A percentile compares a stretch with the other conserved stretches of the same genome.
phyloP scores from a whole-genome alignment of 495 filamentous ascomycete genomes.

The Tuber brumale region DNA sequence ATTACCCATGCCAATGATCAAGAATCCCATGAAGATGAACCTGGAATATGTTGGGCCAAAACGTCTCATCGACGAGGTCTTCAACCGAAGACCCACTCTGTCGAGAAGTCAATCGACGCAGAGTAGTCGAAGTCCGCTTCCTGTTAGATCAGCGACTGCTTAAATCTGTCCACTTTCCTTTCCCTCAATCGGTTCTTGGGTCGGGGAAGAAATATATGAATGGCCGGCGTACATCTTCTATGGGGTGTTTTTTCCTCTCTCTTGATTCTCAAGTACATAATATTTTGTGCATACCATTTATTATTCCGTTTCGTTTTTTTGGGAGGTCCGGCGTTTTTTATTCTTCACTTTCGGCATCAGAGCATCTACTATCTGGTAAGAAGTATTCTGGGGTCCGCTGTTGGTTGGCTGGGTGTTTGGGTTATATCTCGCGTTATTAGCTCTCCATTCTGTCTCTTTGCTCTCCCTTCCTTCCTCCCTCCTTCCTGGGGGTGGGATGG shows the following conservation, averaged over 20 bases:
- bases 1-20: slow-evolving; percentile 52
- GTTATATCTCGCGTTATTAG: background rate
- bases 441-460: background rate
- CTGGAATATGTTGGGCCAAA: slow-evolving; percentile 64
- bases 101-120: slow-evolving; percentile 41
- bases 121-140: slow-evolving; percentile 45
- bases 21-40: slow-evolving; percentile 55
- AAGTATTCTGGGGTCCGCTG: background rate
- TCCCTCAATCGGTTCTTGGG: background rate
- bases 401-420: background rate
- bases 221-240: background rate
- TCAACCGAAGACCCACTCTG: slow-evolving; percentile 54
- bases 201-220: background rate
- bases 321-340: slow-evolving; percentile 8
- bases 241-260: background rate
- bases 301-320: slow-evolving; percentile 6
- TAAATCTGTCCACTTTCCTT: slow-evolving; percentile 21
- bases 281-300: slow-evolving; percentile 12
- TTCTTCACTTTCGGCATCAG: background rate
- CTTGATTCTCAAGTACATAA: background rate
- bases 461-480: background rate
- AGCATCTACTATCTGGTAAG: background rate
- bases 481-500: background rate
- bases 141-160: slow-evolving; percentile 44
- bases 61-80: slow-evolving; percentile 70